These are phyloP conservation scores for Petunia hybrid DNA, from an alignment of 305 asterid species.

Conservation along the genomic window DNA sequence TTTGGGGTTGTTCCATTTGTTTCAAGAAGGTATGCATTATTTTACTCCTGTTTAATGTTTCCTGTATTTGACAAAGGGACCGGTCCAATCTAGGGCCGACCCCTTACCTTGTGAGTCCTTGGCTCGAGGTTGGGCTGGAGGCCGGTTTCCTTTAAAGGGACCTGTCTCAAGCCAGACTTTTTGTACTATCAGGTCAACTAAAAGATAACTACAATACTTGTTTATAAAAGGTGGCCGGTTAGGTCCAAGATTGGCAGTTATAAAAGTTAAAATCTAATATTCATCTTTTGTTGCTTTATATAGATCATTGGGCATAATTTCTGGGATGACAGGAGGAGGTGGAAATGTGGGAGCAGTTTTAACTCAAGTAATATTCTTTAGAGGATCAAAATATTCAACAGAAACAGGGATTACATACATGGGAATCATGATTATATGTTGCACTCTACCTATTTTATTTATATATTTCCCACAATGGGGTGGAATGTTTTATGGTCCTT, in stretches of 20 bases:
- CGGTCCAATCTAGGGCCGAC: neutral
- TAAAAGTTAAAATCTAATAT: neutral
- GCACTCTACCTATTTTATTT: slow-evolving; percentile 53
- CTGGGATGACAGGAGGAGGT: slow-evolving; percentile 93
- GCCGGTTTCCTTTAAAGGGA: neutral
- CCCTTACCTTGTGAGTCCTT: neutral
- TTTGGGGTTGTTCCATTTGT: slow-evolving; percentile 88
- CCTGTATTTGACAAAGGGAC: neutral
- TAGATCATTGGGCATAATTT: slow-evolving; percentile 77
- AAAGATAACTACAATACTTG: too few species aligned
- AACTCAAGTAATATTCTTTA: slow-evolving; percentile 78
- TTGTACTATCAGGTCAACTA: too few species aligned
- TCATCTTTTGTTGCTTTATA: neutral
- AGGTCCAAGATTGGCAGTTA: too few species aligned
- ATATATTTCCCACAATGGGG: slow-evolving; percentile 96
- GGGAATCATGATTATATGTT: slow-evolving; percentile 84
- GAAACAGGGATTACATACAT: slow-evolving; percentile 72
- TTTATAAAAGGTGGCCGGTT: too few species aligned
- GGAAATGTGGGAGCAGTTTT: slow-evolving; percentile 80
- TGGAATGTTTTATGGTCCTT: slow-evolving; percentile 70
- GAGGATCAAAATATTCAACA: slow-evolving; percentile 72
- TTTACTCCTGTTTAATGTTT: neutral
- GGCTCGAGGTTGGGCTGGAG: neutral
- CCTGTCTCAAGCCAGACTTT: neutral
- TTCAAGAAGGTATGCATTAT: slow-evolving; percentile 65